Evolutionary conservation across 2,329 filamentous ascomycete genomes (phyloP), one percentile per base, ranked within the genome.

Genomic region (Bipolaris sorokiniana): DNA sequence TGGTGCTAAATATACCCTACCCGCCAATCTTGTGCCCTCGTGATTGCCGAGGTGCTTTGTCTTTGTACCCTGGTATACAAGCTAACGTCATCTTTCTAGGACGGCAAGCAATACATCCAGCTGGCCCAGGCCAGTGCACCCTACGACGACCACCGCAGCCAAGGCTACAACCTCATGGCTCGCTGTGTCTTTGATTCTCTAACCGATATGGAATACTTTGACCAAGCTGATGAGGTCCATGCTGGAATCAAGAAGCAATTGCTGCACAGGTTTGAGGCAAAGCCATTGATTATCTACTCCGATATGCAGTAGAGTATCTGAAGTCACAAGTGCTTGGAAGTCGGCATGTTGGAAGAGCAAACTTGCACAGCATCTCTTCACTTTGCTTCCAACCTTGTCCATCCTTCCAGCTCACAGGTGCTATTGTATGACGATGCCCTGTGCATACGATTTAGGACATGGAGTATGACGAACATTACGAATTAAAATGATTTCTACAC

Each of bases 121-220:
- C 80, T 81, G 55, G 78, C 85, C 7, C 78, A 75, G n/a, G 86
- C 84, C 13, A 84, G 84, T 31, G 74, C 78, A 20, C 81, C 83
- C 7, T 77, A 85, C 60, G 79, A 82, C 7, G 86, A 90, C 65
- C 78, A 83, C 16, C 84, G 88, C 28, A 82, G 81, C 63, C 84
- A 88, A 73, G 89, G 88, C 41, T 90, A 83, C 78, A 90, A 86
- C 7, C 68, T 91, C 51, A 81, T 85, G 15, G 84, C 84, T 47
- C 84, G 86, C 72, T 86, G 83, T 38, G 83, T 84, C 45, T 91
- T 91, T 69, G 82, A 83, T 44, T 87, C 77, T 57, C 67, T 86
- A 52, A 87, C 87, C 11, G 89, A 91, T 72, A 86, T 91, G 84
- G 80, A 84, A 64, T 91, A 84, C 77, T 91, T 90, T 72, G 88